Percentiles rank a stretch among this genome's conserved stretches.
phyloP scores from a whole-genome alignment of 225 moss, liverwort and hornwort species.

The Antitrichia curtipendula region DNA sequence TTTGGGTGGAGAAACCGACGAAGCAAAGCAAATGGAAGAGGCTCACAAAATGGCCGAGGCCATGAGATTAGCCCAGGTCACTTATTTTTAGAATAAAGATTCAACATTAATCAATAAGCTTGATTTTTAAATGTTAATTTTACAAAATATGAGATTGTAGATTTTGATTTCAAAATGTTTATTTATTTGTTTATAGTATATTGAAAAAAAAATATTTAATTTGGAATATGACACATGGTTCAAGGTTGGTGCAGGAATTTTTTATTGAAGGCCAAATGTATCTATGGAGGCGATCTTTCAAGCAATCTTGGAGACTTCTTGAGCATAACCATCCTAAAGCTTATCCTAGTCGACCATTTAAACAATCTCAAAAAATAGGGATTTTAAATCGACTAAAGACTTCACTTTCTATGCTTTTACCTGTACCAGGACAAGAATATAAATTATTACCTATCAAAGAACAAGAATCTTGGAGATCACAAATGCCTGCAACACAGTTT shows the following conservation, averaged over 20 bases:
- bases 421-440: not conserved
- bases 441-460: not conserved
- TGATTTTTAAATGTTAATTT: not conserved
- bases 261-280: not conserved
- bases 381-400: not conserved
- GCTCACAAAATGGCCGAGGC: not conserved
- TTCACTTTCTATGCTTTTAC: not conserved
- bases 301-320: conserved; percentile 24
- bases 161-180: accelerated
- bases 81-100: not conserved
- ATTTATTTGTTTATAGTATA: not conserved
- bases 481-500: conserved; percentile 18
- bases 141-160: not conserved
- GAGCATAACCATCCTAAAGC: not conserved
- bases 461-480: conserved; percentile 11
- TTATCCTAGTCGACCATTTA: not conserved
- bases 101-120: not conserved
- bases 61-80: not conserved
- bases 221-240: not conserved
- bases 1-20: not conserved
- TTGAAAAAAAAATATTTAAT: no score
- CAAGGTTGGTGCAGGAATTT: not conserved
- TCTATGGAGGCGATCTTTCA: conserved; percentile 19
- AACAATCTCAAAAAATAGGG: not conserved
- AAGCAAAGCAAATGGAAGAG: conserved; percentile 14